Evolutionary conservation across 2,329 filamentous ascomycete species (phyloP).

Genomic region (Capronia americana): DNA sequence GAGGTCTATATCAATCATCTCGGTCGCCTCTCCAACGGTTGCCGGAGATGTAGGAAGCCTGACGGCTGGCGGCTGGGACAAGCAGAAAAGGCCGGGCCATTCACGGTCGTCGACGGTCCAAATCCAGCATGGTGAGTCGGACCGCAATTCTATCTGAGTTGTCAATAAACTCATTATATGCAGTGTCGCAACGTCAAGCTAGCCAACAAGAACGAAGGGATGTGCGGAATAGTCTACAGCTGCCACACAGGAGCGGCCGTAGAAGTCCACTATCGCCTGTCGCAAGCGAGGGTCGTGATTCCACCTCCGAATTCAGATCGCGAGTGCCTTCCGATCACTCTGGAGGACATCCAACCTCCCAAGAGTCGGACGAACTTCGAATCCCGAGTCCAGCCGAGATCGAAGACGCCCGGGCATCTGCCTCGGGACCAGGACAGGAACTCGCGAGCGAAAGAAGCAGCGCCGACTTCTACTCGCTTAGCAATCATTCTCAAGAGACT

Average conservation of each 20-base stretch:
- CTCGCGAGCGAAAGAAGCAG: constrained; percentile 85
- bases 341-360: not conserved
- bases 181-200: constrained; percentile 15
- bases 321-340: constrained; percentile 43
- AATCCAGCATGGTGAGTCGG: constrained; percentile 31
- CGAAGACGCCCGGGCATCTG: constrained; percentile 4
- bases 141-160: not conserved
- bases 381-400: constrained; percentile 26
- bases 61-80: constrained; percentile 23
- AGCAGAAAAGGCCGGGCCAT: constrained; percentile 32
- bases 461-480: constrained; percentile 91
- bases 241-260: constrained; percentile 24
- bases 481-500: constrained; percentile 94
- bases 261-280: constrained; percentile 34
- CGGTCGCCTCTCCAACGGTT: constrained; percentile 60
- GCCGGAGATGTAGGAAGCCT: constrained; percentile 19
- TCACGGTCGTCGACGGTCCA: constrained; percentile 37
- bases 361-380: constrained; percentile 41
- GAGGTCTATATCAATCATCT: constrained; percentile 81
- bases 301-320: constrained; percentile 63
- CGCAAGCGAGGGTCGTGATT: constrained; percentile 50
- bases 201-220: constrained; percentile 20
- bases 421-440: constrained; percentile 43
- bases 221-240: constrained; percentile 25
- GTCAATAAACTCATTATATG: not conserved